Evolutionary conservation across 176 grass and related monocot genomes (phyloP).

Genomic region (maize (Zea mays)): DNA sequence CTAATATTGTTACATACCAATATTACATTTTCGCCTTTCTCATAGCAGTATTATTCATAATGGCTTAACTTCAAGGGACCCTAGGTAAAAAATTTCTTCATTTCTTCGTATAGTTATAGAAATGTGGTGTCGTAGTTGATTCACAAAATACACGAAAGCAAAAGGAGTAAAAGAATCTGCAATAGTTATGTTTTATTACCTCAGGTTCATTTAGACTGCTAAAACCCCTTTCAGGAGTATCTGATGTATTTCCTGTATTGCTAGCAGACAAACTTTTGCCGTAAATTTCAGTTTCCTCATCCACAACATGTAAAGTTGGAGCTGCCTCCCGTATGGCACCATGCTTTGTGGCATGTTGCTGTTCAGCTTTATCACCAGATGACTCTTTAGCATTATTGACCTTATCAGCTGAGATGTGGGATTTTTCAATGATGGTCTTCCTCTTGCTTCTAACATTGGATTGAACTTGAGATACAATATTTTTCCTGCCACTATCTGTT

Average conservation of each 20-base stretch:
- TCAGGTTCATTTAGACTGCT: slow-evolving; percentile 45
- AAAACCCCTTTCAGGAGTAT: slow-evolving; percentile 55
- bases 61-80: not conserved
- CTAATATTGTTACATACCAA: not conserved
- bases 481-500: slow-evolving; percentile 52
- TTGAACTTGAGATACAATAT: slow-evolving; percentile 42
- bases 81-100: not conserved
- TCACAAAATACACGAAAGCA: not conserved
- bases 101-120: slow-evolving; percentile 2
- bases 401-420: slow-evolving; percentile 43
- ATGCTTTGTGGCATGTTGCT: slow-evolving; percentile 45
- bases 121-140: not conserved
- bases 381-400: slow-evolving; percentile 38
- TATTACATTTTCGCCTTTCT: slow-evolving; percentile 2
- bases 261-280: slow-evolving; percentile 57
- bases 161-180: slow-evolving; percentile 8
- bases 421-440: slow-evolving; percentile 52
- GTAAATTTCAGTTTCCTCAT: slow-evolving; percentile 73
- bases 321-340: slow-evolving; percentile 32
- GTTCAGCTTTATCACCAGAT: slow-evolving; percentile 42
- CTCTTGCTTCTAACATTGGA: slow-evolving; percentile 50
- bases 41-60: slow-evolving; percentile 9
- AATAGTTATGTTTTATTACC: slow-evolving; percentile 53
- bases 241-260: slow-evolving; percentile 45
- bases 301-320: slow-evolving; percentile 56